Base-by-base conservation (phyloP, 2,329 filamentous ascomycete genomes). In the Pseudomassariella vexata region DNA sequence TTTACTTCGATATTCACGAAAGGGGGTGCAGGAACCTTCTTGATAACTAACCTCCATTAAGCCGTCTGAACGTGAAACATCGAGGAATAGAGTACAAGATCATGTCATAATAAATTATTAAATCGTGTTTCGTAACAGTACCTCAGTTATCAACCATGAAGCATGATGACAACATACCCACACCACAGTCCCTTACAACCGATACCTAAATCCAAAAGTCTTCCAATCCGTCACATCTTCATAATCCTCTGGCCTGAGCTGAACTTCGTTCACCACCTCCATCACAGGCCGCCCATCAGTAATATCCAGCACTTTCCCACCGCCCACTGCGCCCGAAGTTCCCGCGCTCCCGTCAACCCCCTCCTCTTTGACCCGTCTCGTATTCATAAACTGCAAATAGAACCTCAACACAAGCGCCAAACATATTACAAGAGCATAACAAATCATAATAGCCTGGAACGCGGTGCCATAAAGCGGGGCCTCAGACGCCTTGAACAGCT, bases 141-240 rank as follows among this genome's bases (percentile, higher is more conserved):
- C n/a, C n/a, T n/a, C n/a, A n/a, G n/a, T n/a, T n/a, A n/a, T n/a
- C n/a, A n/a, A n/a, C n/a, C n/a, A n/a, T n/a, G n/a, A n/a, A n/a
- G n/a, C n/a, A n/a, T n/a, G n/a, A n/a, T n/a, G n/a, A n/a, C n/a
- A n/a, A n/a, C n/a, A n/a, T n/a, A n/a, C n/a, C n/a, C n/a, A n/a
- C n/a, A n/a, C n/a, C n/a, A n/a, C n/a, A n/a, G n/a, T n/a, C n/a
- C n/a, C 15, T 33, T 41, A 71, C 17, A 71, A 46, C 18, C 75
- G 64, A 51, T 80, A 80, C 24, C 73, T 64, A 39, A 79, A 80
- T 0, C 75, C 76, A 12, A 64, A 49, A 1, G 65, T 75, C 22
- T 76, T 65, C 68, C 71, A 76, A 44, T 80, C 76, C 2, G 76
- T 79, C 3, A 70, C 52, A 48, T 79, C 73, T 14, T 76, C 70